phyloP scores from a whole-genome alignment of 495 filamentous ascomycete species.

The Alectoria sarmentosa region DNA sequence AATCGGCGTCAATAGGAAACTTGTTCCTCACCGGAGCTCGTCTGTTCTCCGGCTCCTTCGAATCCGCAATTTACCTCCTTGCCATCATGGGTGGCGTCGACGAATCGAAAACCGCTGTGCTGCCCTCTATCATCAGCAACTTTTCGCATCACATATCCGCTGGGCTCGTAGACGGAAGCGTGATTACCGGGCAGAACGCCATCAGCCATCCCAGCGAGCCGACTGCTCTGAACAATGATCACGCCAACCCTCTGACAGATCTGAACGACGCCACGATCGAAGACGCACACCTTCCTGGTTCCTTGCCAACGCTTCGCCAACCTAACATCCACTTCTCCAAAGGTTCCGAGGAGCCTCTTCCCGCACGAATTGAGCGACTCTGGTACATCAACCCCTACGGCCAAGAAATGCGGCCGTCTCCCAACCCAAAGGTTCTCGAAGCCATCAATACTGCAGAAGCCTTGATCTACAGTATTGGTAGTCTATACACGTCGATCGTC shows the following conservation, averaged over 20 bases:
- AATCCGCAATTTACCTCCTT: constrained; percentile 74
- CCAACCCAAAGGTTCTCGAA: constrained; percentile 71
- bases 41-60: constrained; percentile 74
- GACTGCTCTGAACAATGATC: constrained; percentile 41
- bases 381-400: constrained; percentile 99
- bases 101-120: constrained; percentile 57
- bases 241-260: constrained; percentile 36
- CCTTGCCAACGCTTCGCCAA: constrained; percentile 67
- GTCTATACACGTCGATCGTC: constrained; percentile 73
- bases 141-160: constrained; percentile 92
- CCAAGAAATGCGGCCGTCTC: constrained; percentile 71
- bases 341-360: constrained; percentile 58
- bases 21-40: constrained; percentile 82
- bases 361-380: constrained; percentile 68
- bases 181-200: constrained; percentile 87
- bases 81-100: constrained; percentile 76
- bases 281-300: constrained; percentile 84
- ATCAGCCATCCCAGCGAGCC: constrained; percentile 75
- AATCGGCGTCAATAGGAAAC: constrained; percentile 85
- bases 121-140: constrained; percentile 89
- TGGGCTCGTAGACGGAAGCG: constrained; percentile 62
- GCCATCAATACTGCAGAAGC: constrained; percentile 54
- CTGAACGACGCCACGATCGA: constrained; percentile 41
- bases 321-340: constrained; percentile 79
- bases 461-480: constrained; percentile 86